Percentiles rank a stretch among this genome's conserved stretches.
These are phyloP conservation scores for Scortechinia acanthostroma DNA, from an alignment of 2,329 filamentous ascomycete species.

Conservation along the genomic window DNA sequence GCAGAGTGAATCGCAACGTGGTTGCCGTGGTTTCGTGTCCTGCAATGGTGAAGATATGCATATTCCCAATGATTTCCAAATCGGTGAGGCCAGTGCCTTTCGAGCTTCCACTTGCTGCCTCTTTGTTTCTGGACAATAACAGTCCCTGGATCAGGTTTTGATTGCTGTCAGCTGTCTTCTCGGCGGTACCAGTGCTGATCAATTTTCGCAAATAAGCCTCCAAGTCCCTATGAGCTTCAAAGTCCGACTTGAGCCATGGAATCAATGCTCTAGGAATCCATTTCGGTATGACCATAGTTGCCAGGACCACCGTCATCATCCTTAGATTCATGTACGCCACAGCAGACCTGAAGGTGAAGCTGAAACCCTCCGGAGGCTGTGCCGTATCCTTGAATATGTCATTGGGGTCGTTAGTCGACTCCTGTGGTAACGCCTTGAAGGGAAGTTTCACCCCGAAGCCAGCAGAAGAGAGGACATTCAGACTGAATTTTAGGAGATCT, in stretches of 20 bases:
- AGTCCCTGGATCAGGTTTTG: neutral
- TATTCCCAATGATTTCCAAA: neutral
- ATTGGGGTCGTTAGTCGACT: neutral
- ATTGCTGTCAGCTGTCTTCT: neutral
- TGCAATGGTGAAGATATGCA: neutral
- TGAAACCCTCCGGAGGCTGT: neutral
- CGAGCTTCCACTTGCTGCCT: neutral
- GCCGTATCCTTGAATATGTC: neutral
- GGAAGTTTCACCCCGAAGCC: neutral
- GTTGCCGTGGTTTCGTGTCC: neutral
- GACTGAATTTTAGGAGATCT: neutral
- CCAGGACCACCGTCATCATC: neutral
- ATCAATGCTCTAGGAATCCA: neutral
- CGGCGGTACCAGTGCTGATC: too few relatives aligned
- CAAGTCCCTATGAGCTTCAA: neutral
- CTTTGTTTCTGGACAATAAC: neutral
- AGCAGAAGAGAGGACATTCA: neutral
- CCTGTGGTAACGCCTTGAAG: neutral
- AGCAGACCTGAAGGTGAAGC: neutral
- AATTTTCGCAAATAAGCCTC: neutral
- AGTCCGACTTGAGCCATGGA: neutral
- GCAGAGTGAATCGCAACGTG: neutral
- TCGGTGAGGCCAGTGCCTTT: neutral
- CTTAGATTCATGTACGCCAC: neutral
- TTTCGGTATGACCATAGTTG: neutral